Percentiles rank a stretch among this genome's conserved stretches.
phyloP scores from a whole-genome alignment of 805 yeast genomes.

The Trichomonascus vanleenenianus region DNA sequence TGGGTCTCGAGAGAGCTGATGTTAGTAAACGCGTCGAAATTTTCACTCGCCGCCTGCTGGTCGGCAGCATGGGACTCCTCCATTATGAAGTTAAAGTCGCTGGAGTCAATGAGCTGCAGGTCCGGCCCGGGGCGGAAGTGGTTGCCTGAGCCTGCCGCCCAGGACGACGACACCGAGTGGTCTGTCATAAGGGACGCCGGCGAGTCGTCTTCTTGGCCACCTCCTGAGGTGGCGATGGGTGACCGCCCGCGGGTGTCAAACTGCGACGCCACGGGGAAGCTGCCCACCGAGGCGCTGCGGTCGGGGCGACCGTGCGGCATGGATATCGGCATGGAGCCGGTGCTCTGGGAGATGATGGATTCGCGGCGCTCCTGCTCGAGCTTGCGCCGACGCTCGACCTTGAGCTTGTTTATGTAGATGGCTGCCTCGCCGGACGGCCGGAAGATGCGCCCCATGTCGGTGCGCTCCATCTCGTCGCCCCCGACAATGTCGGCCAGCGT shows the following conservation, averaged over 20 bases:
- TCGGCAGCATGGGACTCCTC: conserved; percentile 6
- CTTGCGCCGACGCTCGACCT: conserved; percentile 16
- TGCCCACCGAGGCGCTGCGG: too few species aligned
- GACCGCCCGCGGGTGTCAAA: background rate
- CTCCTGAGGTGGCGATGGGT: background rate
- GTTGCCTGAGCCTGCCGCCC: background rate
- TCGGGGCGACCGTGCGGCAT: background rate
- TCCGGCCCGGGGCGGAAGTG: conserved; percentile 1
- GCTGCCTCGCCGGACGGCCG: conserved; percentile 28
- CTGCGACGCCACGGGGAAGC: background rate
- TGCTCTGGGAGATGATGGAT: conserved; percentile 6
- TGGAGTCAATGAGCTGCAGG: conserved; percentile 12
- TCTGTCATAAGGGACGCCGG: conserved; percentile 8
- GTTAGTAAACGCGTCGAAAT: background rate
- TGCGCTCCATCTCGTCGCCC: conserved; percentile 16
- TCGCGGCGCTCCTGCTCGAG: conserved; percentile 16
- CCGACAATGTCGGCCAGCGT: conserved; percentile 25
- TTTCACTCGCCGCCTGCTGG: background rate
- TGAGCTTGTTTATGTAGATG: conserved; percentile 21
- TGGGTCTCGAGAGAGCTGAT: background rate
- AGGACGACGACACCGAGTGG: conserved; percentile 1
- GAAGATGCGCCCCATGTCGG: conserved; percentile 26
- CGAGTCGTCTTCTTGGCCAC: conserved; percentile 1
- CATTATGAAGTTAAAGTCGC: conserved; percentile 15
- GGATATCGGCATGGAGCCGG: background rate